These are phyloP conservation scores for Ceratobasidium sp. DNA, from an alignment of 1,284 basidiomycete species.

Conservation along the genomic window DNA sequence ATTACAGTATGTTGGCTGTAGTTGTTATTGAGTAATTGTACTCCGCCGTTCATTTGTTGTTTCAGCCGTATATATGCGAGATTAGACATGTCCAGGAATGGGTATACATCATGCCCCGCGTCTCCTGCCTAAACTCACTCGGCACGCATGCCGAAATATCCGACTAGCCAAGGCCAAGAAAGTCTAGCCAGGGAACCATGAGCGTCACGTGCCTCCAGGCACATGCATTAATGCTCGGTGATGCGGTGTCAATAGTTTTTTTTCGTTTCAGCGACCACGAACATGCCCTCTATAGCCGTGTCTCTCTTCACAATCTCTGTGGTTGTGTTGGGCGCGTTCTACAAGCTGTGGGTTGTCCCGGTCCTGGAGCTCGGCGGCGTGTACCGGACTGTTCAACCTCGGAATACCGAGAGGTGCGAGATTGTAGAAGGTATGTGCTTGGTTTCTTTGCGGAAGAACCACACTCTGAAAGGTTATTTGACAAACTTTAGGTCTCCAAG, in stretches of 20 bases:
- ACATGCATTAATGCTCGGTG: not conserved
- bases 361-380: conserved; percentile 13
- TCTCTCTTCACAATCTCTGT: not conserved
- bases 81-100: not conserved
- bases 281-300: conserved; percentile 17
- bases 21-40: conserved; percentile 32
- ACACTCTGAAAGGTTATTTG: not conserved
- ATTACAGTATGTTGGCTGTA: conserved; percentile 6
- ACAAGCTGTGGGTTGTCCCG: conserved; percentile 17
- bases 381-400: conserved; percentile 18
- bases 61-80: conserved; percentile 17
- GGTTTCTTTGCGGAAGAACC: not conserved
- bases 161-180: not conserved
- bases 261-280: conserved; percentile 8
- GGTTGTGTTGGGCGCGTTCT: not conserved
- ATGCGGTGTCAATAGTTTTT: not conserved
- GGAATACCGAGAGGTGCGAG: conserved; percentile 22
- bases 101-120: not conserved
- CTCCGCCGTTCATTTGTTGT: conserved; percentile 18
- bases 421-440: conserved; percentile 6
- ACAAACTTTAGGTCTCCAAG: conserved; percentile 56
- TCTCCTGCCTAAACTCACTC: not conserved
- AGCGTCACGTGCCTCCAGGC: conserved; percentile 6
- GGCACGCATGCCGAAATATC: not conserved
- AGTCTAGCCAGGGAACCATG: not conserved